Conservation (phyloP, 129 eudicot genomes). For the Flaveria robusta region DNA sequence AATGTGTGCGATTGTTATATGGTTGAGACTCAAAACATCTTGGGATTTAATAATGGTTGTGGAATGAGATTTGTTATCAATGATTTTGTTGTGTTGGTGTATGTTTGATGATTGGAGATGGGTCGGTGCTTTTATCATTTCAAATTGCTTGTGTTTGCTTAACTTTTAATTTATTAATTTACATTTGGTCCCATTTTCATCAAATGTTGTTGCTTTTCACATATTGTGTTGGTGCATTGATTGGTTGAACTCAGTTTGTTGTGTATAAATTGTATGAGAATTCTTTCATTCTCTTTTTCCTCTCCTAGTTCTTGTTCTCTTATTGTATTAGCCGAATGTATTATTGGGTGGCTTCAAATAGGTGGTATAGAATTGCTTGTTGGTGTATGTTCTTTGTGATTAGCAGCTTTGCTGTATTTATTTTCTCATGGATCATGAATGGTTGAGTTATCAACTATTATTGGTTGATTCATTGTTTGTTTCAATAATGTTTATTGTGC, state of each 20-base stretch:
- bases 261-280: neutral
- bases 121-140: neutral
- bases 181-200: slow-evolving; percentile 5
- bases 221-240: slow-evolving; percentile 18
- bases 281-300: neutral
- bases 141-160: neutral
- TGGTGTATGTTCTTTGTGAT: slow-evolving; percentile 21
- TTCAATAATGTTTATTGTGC: neutral
- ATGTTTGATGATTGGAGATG: neutral
- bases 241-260: slow-evolving; percentile 7
- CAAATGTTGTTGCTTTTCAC: neutral
- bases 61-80: slow-evolving; percentile 26
- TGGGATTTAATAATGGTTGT: slow-evolving; percentile 16
- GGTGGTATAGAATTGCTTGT: slow-evolving; percentile 2
- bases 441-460: slow-evolving; percentile 4
- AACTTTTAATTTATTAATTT: neutral
- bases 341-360: no score
- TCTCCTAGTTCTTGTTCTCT: neutral
- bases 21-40: slow-evolving; percentile 8
- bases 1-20: neutral
- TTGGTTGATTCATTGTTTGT: slow-evolving; percentile 2
- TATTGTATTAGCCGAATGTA: neutral
- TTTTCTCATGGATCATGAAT: neutral
- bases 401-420: neutral
- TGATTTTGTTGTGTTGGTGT: slow-evolving; percentile 19